Conservation (phyloP, 2,329 filamentous ascomycete species). For the Arthrobotrys sphaeroides region DNA sequence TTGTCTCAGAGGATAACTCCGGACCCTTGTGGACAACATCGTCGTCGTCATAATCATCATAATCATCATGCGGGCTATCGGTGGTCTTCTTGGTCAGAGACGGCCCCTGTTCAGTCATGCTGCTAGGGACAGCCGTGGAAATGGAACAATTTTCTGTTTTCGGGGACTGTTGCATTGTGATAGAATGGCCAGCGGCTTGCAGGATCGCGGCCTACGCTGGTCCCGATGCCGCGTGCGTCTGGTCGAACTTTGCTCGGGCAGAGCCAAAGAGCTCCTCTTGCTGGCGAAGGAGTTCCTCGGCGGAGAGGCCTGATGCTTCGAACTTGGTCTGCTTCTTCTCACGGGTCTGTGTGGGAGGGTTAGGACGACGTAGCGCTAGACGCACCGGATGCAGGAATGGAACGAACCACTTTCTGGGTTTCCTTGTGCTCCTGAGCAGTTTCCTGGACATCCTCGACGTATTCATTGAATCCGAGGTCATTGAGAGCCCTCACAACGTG, state of each 20-base stretch:
- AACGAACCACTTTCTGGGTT: conserved; percentile 76
- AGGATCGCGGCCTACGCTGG: conserved; percentile 12
- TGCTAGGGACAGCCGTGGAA: neutral
- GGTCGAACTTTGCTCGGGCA: conserved; percentile 77
- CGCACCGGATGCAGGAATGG: conserved; percentile 30
- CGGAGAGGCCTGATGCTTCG: conserved; percentile 88
- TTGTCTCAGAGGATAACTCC: neutral
- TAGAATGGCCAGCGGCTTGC: neutral
- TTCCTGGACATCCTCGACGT: conserved; percentile 85
- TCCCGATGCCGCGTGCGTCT: conserved; percentile 58
- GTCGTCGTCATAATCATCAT: neutral
- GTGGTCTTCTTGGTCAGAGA: neutral
- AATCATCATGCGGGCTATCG: too few species aligned
- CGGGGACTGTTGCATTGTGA: neutral
- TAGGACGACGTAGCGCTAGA: conserved; percentile 11
- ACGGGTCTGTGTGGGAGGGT: conserved; percentile 70
- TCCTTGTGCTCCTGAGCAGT: conserved; percentile 93
- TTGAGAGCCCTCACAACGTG: conserved; percentile 95
- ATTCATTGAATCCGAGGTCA: conserved; percentile 90
- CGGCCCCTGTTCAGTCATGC: neutral
- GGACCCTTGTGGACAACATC: neutral
- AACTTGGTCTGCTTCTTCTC: conserved; percentile 99
- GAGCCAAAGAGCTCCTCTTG: conserved; percentile 91
- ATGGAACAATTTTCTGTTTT: neutral
- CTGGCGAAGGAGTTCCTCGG: conserved; percentile 86